Conservation (phyloP, 108 stramenopile species). For the Nitzschia inconspicua region DNA sequence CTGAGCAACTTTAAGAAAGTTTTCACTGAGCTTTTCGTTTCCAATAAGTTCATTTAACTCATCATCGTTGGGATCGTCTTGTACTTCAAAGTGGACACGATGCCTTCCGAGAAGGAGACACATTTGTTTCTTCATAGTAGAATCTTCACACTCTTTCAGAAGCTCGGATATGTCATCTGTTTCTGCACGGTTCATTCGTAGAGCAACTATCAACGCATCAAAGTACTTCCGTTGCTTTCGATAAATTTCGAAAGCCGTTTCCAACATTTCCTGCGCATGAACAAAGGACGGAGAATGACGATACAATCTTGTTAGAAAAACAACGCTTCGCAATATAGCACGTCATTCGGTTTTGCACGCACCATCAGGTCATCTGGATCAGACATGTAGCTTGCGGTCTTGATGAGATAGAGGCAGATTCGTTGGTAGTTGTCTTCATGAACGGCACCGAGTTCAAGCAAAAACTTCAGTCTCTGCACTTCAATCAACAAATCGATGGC, state of each 20-base stretch:
- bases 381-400: constrained; percentile 93
- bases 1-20: constrained; percentile 88
- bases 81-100: constrained; percentile 79
- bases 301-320: neutral
- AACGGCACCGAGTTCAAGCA: constrained; percentile 73
- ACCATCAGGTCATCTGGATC: constrained; percentile 90
- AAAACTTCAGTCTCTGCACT: constrained; percentile 84
- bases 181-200: constrained; percentile 67
- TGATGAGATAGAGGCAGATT: constrained; percentile 96
- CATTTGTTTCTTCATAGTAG: constrained; percentile 89
- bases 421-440: constrained; percentile 93
- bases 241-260: constrained; percentile 89
- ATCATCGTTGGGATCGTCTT: constrained; percentile 80
- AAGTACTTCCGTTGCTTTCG: constrained; percentile 75
- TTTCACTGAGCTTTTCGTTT: constrained; percentile 87
- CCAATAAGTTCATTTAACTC: constrained; percentile 93
- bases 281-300: neutral
- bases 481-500: constrained; percentile 98
- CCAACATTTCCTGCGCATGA: constrained; percentile 73
- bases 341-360: constrained; percentile 4
- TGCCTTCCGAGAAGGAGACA: constrained; percentile 84
- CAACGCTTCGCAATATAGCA: neutral
- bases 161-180: constrained; percentile 74
- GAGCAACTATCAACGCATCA: constrained; percentile 93
- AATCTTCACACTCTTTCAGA: constrained; percentile 72